These are phyloP conservation scores for Mycena haematopus DNA, from an alignment of 768 basidiomycete species.

Conservation along the genomic window DNA sequence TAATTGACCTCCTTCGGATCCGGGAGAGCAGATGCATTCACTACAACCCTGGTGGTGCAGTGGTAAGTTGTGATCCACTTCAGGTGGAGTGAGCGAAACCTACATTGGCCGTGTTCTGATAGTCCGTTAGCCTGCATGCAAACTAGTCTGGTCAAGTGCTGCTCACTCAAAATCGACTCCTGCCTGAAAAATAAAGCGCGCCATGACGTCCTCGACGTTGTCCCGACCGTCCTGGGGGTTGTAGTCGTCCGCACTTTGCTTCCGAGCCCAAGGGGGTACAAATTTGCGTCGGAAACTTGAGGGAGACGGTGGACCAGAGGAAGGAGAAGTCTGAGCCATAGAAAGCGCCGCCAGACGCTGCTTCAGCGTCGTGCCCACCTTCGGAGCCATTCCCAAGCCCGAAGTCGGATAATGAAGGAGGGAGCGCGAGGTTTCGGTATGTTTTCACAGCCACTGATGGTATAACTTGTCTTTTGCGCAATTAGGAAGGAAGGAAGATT, in stretches of 20 bases:
- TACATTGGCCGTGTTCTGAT: conserved; percentile 87
- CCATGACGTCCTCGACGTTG: conserved; percentile 68
- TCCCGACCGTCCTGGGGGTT: conserved; percentile 41
- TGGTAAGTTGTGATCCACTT: conserved; percentile 16
- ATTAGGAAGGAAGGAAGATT: too few relatives aligned
- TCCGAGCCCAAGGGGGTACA: conserved; percentile 25
- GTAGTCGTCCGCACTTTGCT: conserved; percentile 20
- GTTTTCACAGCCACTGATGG: too few relatives aligned
- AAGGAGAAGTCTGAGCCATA: conserved; percentile 21
- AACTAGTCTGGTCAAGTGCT: conserved; percentile 12
- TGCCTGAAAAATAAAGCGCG: conserved; percentile 83
- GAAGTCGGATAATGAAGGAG: too few relatives aligned
- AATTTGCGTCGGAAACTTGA: conserved; percentile 28
- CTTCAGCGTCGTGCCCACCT: conserved; percentile 26
- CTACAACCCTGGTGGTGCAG: conserved; percentile 65
- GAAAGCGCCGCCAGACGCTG: conserved; percentile 26
- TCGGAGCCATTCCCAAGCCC: conserved; percentile 24
- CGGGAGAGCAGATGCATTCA: conserved; percentile 83
- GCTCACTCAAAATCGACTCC: conserved; percentile 89
- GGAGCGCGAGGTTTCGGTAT: too few relatives aligned
- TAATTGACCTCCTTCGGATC: conserved; percentile 80
- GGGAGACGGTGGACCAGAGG: conserved; percentile 14
- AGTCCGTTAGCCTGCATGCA: conserved; percentile 16
- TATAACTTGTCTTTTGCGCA: too few relatives aligned
- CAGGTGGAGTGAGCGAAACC: conserved; percentile 35